Base-by-base conservation (phyloP, 768 basidiomycete genomes). In the Dacryopinax spathularia region DNA sequence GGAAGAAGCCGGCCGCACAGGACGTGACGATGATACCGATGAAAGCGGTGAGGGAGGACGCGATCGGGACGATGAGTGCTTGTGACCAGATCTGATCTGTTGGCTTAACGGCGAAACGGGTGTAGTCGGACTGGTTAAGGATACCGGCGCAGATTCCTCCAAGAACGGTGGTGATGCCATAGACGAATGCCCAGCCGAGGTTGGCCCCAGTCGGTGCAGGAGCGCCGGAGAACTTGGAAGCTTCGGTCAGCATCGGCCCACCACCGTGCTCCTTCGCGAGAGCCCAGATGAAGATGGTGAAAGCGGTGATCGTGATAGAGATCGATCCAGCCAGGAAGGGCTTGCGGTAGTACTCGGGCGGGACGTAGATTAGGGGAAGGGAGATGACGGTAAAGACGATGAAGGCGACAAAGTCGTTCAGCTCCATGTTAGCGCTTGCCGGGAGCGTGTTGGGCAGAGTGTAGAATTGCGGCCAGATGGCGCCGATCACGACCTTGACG, bases 21-120 rank as follows among this genome's bases (percentile, higher is more conserved):
- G 68, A 69, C 5, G 72, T 71, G 34, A 70, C 64, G 60, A 72
- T 25, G 44, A 73, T 68, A 12, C 72, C 72, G 39, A 73, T 67
- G 12, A 73, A 35, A 20, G 63, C 65, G 9, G 68, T 65, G 33
- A 67, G 33, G 60, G 67, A 64, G 34, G 67, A 44, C 41, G 63
- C 64, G 41, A 68, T 33, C 2, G 69, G 70, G 33, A 68, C 66
- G 29, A 65, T 27, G 25, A 56, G 22, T 15, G 48, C 48, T 33
- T 67, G 67, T 2, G 64, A 65, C 13, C 60, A 31, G 43, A 69
- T 66, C 37, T 69, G 70, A 36, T 69, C 69, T 16, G 67, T 63
- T 1, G 68, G 69, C 22, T 65, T 63, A 13, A 64, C 37, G 9
- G 70, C 69, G 48, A 69, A 71, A 31, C 70, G 68, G 27, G 68